Conservation (phyloP, 805 yeast genomes). For the Lipomyces mesembrius region DNA sequence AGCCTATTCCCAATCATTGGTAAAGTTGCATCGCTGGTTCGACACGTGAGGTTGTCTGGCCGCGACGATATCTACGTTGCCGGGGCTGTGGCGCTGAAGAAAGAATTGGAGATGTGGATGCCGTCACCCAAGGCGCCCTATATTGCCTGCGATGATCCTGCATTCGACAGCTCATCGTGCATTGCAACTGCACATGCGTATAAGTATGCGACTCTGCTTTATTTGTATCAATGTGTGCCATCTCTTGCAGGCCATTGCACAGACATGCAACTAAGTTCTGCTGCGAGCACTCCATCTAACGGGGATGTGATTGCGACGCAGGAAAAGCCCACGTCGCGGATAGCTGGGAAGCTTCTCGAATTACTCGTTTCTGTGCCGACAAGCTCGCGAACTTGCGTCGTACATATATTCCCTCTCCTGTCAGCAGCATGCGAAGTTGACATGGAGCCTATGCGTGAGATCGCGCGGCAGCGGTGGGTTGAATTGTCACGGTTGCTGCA, state of each 20-base stretch:
- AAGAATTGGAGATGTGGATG: slow-evolving; percentile 60
- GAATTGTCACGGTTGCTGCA: slow-evolving; percentile 58
- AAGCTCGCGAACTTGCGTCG: slow-evolving; percentile 58
- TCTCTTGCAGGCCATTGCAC: slow-evolving; percentile 49
- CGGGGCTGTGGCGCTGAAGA: slow-evolving; percentile 58
- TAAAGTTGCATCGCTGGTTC: slow-evolving; percentile 61
- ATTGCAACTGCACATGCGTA: slow-evolving; percentile 75
- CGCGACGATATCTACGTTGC: slow-evolving; percentile 47
- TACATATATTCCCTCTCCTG: slow-evolving; percentile 68
- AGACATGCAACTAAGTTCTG: slow-evolving; percentile 7
- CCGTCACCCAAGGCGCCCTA: slow-evolving; percentile 52
- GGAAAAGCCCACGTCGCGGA: slow-evolving; percentile 11
- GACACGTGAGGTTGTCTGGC: slow-evolving; percentile 51
- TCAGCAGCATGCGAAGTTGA: slow-evolving; percentile 69
- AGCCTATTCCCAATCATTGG: slow-evolving; percentile 68
- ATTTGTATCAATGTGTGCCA: slow-evolving; percentile 72
- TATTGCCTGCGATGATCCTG: slow-evolving; percentile 49
- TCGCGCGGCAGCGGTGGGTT: slow-evolving; percentile 66
- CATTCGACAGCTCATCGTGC: slow-evolving; percentile 63
- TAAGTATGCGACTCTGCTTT: slow-evolving; percentile 61
- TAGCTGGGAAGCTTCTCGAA: slow-evolving; percentile 63
- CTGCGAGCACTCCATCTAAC: slow-evolving; percentile 4
- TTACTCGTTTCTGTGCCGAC: slow-evolving; percentile 66
- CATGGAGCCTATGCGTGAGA: slow-evolving; percentile 61
- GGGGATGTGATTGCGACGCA: not conserved